Evolutionary conservation across 345 rosid genomes (phyloP), one percentile per base, ranked within the genome.

Genomic region (Gossypium mustelinum): DNA sequence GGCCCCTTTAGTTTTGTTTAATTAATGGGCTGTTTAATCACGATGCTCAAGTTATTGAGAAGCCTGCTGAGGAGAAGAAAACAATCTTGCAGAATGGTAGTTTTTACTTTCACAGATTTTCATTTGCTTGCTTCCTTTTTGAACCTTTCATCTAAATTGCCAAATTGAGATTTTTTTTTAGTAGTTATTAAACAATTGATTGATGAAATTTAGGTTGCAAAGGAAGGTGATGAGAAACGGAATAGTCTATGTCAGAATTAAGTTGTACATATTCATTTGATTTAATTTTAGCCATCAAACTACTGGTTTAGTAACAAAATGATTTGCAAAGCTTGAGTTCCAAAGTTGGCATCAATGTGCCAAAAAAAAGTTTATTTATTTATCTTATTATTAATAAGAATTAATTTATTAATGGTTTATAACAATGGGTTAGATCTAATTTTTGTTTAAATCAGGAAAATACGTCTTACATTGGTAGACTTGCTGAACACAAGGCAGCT

Each of bases 211-310:
- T 74, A 94, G 97, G 91, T 84, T 84, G 89, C 97, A 6, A 94
- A 86, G 76, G 87, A 85, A 34, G 97, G 89, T 59, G 98, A 97
- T 77, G 97, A 86, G 79, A 88, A 85, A 78, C n/a, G 20, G 45
- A 27, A 6, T 4, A 29, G 20, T 34, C 67, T 34, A 27, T 62
- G 45, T 29, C 3, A 20, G 57, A 57, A 57, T 11, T 47, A 45
- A 45, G 11, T 45, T 45, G 13, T 45, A 45, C 50, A 45, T 45
- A 1, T 45, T 10, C 50, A 45, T 8, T 45, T 45, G 50, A 45
- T 45, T 34, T 5, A 5, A 34, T 34, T 34, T 34, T 34, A 34
- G 41, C 7, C 41, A 34, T 34, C 41, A 34, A 34, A 34, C 7
- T 34, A 34, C 41, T 34, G 41, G 41, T 34, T 34, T 34, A 34